Conservation (phyloP, 2,329 filamentous ascomycete species). For the Sclerotinia borealis region DNA sequence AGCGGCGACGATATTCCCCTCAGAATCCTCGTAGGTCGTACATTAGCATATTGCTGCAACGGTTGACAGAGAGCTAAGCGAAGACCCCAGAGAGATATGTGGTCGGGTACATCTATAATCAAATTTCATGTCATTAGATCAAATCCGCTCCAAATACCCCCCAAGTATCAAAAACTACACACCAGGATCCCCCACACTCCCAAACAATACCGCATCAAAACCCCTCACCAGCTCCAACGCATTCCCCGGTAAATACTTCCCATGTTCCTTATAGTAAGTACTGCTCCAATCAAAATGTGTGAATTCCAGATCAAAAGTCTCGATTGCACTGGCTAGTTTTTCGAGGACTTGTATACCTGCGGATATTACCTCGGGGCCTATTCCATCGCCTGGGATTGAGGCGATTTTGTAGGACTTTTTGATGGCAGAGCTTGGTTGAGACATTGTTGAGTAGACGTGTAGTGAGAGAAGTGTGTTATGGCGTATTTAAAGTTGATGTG, state of each 20-base stretch:
- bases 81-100: slow-evolving; percentile 60
- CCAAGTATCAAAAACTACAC: slow-evolving; percentile 16
- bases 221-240: slow-evolving; percentile 48
- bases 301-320: slow-evolving; percentile 56
- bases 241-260: slow-evolving; percentile 53
- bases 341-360: slow-evolving; percentile 56
- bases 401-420: slow-evolving; percentile 43
- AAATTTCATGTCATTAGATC: not conserved
- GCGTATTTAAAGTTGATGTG: not conserved
- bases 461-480: not conserved
- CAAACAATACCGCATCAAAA: slow-evolving; percentile 55
- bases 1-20: slow-evolving; percentile 53
- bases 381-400: slow-evolving; percentile 58
- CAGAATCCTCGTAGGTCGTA: slow-evolving; percentile 55
- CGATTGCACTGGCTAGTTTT: slow-evolving; percentile 43
- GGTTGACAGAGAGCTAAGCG: slow-evolving; percentile 58
- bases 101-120: slow-evolving; percentile 51
- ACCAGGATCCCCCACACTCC: slow-evolving; percentile 53
- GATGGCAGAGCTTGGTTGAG: not conserved
- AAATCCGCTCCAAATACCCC: not conserved
- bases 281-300: slow-evolving; percentile 55
- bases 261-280: slow-evolving; percentile 50
- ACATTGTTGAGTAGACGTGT: not conserved
- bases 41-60: slow-evolving; percentile 61
- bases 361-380: slow-evolving; percentile 56